Percentiles rank a stretch among this genome's conserved stretches.
Conservation (phyloP, 495 filamentous ascomycete genomes). For the Cercophora sp. region DNA sequence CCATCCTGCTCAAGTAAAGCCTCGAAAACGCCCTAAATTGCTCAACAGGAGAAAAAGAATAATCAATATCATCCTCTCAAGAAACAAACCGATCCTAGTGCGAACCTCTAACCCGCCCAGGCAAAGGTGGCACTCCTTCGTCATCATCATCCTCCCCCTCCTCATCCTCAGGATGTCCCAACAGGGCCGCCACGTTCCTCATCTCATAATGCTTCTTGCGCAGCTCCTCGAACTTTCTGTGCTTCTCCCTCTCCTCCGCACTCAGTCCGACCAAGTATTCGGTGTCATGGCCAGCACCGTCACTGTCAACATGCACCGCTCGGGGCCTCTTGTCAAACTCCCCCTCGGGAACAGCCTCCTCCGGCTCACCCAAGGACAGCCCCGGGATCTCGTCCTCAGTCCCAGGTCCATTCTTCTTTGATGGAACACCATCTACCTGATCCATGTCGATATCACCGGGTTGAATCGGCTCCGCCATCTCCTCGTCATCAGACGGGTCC, state of each 20-base stretch:
- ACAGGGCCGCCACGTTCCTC: constrained; percentile 84
- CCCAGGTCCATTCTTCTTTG: constrained; percentile 6
- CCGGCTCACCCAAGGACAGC: constrained; percentile 89
- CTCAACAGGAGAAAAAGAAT: no score
- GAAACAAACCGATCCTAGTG: background rate
- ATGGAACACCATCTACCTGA: constrained; percentile 33
- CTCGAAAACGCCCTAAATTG: no score
- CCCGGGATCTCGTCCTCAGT: constrained; percentile 79
- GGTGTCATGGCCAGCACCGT: constrained; percentile 50
- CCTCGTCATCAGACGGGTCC: constrained; percentile 74
- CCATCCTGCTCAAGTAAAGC: no score
- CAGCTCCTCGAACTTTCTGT: constrained; percentile 82
- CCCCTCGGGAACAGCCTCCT: constrained; percentile 59
- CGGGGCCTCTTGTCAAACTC: constrained; percentile 42
- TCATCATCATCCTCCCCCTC: constrained; percentile 31
- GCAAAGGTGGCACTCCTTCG: constrained; percentile 31
- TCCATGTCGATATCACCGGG: constrained; percentile 32
- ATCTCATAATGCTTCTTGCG: constrained; percentile 98
- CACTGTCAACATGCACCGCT: constrained; percentile 65
- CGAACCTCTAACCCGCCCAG: constrained; percentile 23
- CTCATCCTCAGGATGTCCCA: constrained; percentile 64
- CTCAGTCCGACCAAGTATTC: constrained; percentile 56
- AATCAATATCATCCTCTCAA: background rate
- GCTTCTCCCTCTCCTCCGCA: constrained; percentile 81
- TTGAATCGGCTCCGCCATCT: constrained; percentile 45